A percentile compares a stretch with the other conserved stretches of the same genome.
Evolutionary conservation across 495 filamentous ascomycete genomes (phyloP).

Genomic region (Penicillium ucsense): DNA sequence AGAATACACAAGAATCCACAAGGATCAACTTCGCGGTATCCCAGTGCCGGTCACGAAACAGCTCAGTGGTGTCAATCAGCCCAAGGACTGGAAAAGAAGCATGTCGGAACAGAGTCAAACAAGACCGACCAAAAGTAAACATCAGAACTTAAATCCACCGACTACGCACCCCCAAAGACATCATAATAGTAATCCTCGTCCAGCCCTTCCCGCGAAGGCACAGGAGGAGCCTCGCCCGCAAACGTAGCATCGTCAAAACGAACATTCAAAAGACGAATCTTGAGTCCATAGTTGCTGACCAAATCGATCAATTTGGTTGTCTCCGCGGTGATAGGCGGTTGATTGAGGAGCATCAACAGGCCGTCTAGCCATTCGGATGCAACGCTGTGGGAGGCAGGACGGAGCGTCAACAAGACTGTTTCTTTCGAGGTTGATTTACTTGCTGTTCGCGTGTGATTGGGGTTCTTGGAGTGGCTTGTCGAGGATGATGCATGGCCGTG

Average conservation of each 20-base stretch:
- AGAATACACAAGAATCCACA: too few relatives aligned
- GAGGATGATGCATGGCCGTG: conserved; percentile 50
- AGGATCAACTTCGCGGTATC: too few relatives aligned
- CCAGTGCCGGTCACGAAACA: too few relatives aligned
- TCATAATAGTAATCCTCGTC: conserved; percentile 49
- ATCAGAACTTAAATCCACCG: neutral
- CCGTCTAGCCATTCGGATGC: conserved; percentile 98
- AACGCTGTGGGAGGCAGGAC: conserved; percentile 67
- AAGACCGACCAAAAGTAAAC: neutral
- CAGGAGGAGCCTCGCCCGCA: conserved; percentile 33
- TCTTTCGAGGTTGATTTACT: conserved; percentile 41
- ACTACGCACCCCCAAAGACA: conserved; percentile 37
- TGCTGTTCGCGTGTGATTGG: conserved; percentile 23
- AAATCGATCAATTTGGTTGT: conserved; percentile 80
- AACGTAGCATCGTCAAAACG: conserved; percentile 62
- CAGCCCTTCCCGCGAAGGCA: conserved; percentile 39
- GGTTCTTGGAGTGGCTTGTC: conserved; percentile 18
- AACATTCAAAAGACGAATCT: conserved; percentile 89
- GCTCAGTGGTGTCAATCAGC: too few relatives aligned
- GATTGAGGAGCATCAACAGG: conserved; percentile 86
- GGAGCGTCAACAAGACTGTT: conserved; percentile 63
- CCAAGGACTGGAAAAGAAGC: neutral
- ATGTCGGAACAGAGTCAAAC: neutral
- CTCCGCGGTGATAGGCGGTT: conserved; percentile 93
- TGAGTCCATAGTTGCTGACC: conserved; percentile 81